These are phyloP conservation scores for Pontederia paniculata DNA, from an alignment of 176 grass and related monocot species.

Conservation along the genomic window DNA sequence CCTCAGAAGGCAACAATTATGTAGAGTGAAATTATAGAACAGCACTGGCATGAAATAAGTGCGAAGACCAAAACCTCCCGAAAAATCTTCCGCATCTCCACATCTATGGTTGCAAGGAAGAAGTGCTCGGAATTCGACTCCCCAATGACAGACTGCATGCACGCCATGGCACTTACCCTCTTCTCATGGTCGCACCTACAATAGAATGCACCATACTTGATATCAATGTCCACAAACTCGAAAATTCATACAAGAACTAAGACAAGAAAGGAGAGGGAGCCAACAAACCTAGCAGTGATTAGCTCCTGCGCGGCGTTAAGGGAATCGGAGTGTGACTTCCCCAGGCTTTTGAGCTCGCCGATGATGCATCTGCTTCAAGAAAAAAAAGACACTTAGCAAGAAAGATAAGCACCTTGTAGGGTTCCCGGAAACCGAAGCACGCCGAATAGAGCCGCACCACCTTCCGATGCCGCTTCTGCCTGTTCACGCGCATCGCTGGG, in stretches of 20 bases:
- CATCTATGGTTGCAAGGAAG: constrained; percentile 67
- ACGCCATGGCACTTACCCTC: constrained; percentile 41
- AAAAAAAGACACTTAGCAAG: not conserved
- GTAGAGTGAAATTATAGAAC: not conserved
- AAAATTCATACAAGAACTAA: not conserved
- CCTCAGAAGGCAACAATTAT: no score
- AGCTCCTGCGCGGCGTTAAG: constrained; percentile 47
- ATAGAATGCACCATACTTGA: constrained; percentile 6
- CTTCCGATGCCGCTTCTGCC: constrained; percentile 64
- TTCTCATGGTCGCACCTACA: constrained; percentile 75
- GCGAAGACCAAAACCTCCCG: constrained; percentile 31
- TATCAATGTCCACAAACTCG: not conserved
- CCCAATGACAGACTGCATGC: constrained; percentile 48
- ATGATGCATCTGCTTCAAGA: constrained; percentile 33
- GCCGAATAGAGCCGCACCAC: constrained; percentile 71
- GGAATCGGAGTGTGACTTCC: constrained; percentile 33
- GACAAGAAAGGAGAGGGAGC: not conserved
- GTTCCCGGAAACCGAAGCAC: constrained; percentile 85
- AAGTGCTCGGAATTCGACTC: constrained; percentile 63
- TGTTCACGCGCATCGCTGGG: constrained; percentile 65
- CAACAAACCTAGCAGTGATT: constrained; percentile 32
- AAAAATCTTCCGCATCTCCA: constrained; percentile 40
- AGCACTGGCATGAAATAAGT: not conserved
- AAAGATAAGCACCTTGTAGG: constrained; percentile 43
- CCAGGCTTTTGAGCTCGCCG: constrained; percentile 51